Conservation (phyloP, 345 rosid species). For the Iberis pinnata region DNA sequence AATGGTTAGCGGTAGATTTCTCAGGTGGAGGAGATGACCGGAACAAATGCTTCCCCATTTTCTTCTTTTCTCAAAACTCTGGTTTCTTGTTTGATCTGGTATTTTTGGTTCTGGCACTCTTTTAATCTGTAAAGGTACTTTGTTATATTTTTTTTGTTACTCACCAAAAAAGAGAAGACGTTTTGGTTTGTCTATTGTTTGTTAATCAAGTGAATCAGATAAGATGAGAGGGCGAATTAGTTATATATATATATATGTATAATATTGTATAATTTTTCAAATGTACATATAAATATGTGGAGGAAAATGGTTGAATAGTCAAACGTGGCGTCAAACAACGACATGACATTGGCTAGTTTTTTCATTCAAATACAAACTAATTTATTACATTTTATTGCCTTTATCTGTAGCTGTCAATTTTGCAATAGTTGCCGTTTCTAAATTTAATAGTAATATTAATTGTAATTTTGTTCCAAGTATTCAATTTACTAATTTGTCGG, state of each 20-base stretch:
- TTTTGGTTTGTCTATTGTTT: background rate
- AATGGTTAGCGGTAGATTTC: conserved; percentile 22
- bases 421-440: no score
- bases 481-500: no score
- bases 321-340: conserved; percentile 23
- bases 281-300: conserved; percentile 15
- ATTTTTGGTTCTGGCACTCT: background rate
- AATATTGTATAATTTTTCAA: background rate
- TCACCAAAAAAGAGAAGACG: background rate
- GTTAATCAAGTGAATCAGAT: conserved; percentile 10
- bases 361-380: no score
- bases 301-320: conserved; percentile 19
- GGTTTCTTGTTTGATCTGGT: background rate
- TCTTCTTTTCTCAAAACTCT: background rate
- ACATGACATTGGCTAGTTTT: background rate
- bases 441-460: no score
- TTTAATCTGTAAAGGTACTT: background rate
- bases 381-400: no score
- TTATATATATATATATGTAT: background rate
- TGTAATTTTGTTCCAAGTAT: no score
- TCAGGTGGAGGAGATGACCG: conserved; percentile 28
- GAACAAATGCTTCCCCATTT: conserved; percentile 33
- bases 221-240: conserved; percentile 8
- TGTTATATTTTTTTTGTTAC: background rate
- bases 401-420: no score